phyloP scores from a whole-genome alignment of 495 filamentous ascomycete species.

The Antarctomyces pellizariae region DNA sequence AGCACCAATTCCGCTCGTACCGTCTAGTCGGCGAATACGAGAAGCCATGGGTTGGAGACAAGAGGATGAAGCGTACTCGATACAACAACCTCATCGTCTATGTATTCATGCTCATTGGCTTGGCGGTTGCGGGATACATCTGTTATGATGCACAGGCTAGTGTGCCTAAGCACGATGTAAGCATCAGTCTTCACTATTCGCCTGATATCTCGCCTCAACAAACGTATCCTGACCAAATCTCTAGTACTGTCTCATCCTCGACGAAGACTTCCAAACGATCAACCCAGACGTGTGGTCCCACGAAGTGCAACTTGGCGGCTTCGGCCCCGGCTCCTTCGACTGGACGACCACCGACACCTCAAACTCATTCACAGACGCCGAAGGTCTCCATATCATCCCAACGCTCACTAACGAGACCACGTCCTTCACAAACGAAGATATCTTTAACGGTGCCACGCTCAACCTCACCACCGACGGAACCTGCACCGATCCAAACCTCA shows the following conservation, averaged over 20 bases:
- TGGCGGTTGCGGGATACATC: constrained; percentile 13
- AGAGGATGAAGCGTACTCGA: constrained; percentile 11
- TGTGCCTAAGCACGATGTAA: constrained; percentile 9
- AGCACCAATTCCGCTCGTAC: constrained; percentile 14
- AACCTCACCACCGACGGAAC: constrained; percentile 16
- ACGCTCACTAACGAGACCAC: constrained; percentile 19
- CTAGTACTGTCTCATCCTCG: constrained; percentile 16
- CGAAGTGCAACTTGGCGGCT: constrained; percentile 17
- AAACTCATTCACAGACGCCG: constrained; percentile 18
- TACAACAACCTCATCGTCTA: constrained; percentile 16
- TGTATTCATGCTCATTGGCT: constrained; percentile 12
- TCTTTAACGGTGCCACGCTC: constrained; percentile 12
- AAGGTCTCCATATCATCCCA: constrained; percentile 23
- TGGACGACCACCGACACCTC: constrained; percentile 19
- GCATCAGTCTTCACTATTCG: neutral
- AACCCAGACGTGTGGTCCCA: constrained; percentile 15
- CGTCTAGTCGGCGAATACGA: constrained; percentile 17
- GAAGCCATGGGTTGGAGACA: constrained; percentile 16
- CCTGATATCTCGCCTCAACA: neutral
- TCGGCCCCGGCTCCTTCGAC: constrained; percentile 21
- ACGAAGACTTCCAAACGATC: constrained; percentile 19
- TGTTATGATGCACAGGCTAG: constrained; percentile 8
- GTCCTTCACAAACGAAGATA: constrained; percentile 14
- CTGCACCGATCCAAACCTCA: constrained; percentile 12
- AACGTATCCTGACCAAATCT: neutral